Evolutionary conservation across 2,329 filamentous ascomycete species (phyloP), one percentile per base, ranked within the genome.

Genomic region (Penicillium crustosum): DNA sequence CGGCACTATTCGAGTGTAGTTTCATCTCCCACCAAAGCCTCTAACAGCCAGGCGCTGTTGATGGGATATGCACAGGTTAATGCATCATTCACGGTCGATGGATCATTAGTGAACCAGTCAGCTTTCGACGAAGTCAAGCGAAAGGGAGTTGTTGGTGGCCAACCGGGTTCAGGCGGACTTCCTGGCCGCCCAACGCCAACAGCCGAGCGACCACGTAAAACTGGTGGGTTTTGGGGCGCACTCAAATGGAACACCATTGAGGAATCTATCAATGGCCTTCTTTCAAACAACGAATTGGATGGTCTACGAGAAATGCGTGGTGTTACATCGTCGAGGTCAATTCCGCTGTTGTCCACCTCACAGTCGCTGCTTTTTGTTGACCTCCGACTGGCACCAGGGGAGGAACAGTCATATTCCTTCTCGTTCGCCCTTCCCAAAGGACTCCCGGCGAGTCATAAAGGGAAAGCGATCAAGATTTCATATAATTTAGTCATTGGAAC

Each of bases 1-100:
- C 74, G 81, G 50, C 75, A 79, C 64, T 71, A 74, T 52, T 83
- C 82, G 43, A 77, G 74, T 57, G 63, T 79, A 44, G 59, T 74
- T 19, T 61, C 53, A 71, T 21, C 61, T 53, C 45, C 61, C 6
- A 13, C 58, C 13, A 67, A 60, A 29, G 31, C 59, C 8, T 53
- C 61, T 19, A 66, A 69, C 44, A 65, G 62, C 53, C 93, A 97
- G 72, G 88, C 89, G 1, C 78, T 99, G 53, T 95, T 99, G 86
- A 99, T 99, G 94, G 94, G 93, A 0, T 99, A 96, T 75, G 93
- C 91, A 3, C 94, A 99, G 68, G 86, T 97, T 2, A 90, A 91
- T 74, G 94, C 94, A 4, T 93, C 90, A 0, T 99, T 99, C 67
- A 91, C 87, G 0, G 78, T 99, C 7, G 94, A 99, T 70, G 92